phyloP scores from a whole-genome alignment of 2,329 filamentous ascomycete genomes.

The Aspergillus jensenii region DNA sequence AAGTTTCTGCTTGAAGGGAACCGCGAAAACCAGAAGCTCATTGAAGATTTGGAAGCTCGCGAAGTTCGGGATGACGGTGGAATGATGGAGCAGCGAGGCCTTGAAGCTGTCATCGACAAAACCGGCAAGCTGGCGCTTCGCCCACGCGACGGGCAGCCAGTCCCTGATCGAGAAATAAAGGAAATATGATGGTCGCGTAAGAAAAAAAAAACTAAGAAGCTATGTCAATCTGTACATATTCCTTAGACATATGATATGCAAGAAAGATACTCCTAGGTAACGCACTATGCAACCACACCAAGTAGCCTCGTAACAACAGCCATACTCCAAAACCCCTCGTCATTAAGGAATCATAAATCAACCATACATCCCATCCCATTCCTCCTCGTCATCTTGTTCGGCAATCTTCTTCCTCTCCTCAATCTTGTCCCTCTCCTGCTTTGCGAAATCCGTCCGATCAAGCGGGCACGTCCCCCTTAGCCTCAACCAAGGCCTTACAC shows the following conservation, averaged over 20 bases:
- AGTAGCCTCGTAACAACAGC: background rate
- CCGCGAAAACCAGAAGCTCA: constrained; percentile 54
- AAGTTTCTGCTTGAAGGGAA: constrained; percentile 64
- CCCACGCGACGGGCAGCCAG: constrained; percentile 27
- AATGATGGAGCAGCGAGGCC: constrained; percentile 41
- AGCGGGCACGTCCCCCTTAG: constrained; percentile 64
- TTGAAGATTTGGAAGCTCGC: constrained; percentile 48
- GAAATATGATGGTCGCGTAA: background rate
- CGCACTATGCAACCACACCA: background rate
- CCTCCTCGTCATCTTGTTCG: constrained; percentile 46
- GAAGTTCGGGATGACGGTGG: constrained; percentile 43
- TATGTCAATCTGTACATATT: background rate
- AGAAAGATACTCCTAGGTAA: background rate
- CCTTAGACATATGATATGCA: background rate
- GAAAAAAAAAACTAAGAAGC: background rate
- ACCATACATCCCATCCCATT: constrained; percentile 52
- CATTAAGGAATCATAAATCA: constrained; percentile 10
- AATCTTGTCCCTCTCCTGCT: constrained; percentile 53
- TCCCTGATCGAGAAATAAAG: background rate
- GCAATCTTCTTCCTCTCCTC: constrained; percentile 48
- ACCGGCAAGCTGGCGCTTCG: constrained; percentile 44
- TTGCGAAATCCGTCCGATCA: constrained; percentile 59
- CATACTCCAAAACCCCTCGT: background rate
- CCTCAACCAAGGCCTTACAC: constrained; percentile 64
- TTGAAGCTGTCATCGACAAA: constrained; percentile 44